Percentiles rank a stretch among this genome's conserved stretches.
Evolutionary conservation across 2,329 filamentous ascomycete species (phyloP).

Genomic region (Pezicula carpinea): DNA sequence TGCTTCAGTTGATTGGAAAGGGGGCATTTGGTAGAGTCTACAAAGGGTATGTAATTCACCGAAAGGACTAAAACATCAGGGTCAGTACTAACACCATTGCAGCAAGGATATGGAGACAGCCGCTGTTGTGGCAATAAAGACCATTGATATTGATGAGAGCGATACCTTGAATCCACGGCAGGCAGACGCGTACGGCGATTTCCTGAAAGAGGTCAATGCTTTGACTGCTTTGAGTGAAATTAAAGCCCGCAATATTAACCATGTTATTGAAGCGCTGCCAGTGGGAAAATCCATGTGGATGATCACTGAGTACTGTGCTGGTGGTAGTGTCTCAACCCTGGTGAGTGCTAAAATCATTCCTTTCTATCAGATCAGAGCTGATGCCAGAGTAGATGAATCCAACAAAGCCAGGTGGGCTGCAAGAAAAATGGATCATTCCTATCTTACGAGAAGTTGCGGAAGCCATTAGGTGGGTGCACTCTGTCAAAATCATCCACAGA

Average conservation of each 20-base stretch:
- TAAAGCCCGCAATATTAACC: constrained; percentile 74
- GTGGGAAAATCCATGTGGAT: constrained; percentile 82
- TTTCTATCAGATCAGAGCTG: background rate
- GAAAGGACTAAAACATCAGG: background rate
- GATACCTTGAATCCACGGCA: constrained; percentile 63
- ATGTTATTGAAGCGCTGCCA: constrained; percentile 73
- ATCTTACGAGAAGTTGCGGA: constrained; percentile 63
- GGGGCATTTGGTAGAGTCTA: constrained; percentile 72
- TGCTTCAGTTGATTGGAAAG: constrained; percentile 70
- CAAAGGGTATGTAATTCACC: constrained; percentile 41
- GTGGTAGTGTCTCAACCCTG: constrained; percentile 73
- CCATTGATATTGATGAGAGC: constrained; percentile 77
- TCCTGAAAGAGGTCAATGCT: constrained; percentile 64
- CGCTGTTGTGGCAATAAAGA: constrained; percentile 69
- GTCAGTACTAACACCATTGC: constrained; percentile 11
- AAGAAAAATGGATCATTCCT: constrained; percentile 66
- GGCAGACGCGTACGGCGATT: constrained; percentile 64
- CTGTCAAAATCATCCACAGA: constrained; percentile 64
- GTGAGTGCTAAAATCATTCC: constrained; percentile 42
- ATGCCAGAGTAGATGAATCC: constrained; percentile 48
- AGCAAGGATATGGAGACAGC: constrained; percentile 29
- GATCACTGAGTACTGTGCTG: constrained; percentile 80
- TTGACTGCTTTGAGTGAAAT: constrained; percentile 69
- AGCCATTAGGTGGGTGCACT: constrained; percentile 63
- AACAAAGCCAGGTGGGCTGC: constrained; percentile 59